phyloP scores from a whole-genome alignment of 371 early-diverging fungal species.

The Syncephalastrum sp. region DNA sequence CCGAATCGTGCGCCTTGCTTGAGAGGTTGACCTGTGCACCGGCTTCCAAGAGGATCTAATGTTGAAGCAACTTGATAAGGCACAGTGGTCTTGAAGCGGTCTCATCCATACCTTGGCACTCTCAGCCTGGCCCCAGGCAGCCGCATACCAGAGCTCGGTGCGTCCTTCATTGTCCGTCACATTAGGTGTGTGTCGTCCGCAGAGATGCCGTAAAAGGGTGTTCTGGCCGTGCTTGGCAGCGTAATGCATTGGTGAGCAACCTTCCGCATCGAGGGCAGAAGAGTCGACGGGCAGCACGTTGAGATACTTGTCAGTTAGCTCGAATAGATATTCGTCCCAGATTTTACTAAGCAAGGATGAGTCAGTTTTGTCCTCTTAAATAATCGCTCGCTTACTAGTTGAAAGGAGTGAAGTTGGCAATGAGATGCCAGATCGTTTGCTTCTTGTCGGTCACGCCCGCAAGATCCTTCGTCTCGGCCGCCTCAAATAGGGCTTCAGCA shows the following conservation, averaged over 20 bases:
- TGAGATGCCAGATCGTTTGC: constrained; percentile 51
- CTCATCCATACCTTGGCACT: constrained; percentile 23
- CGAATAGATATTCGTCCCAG: constrained; percentile 53
- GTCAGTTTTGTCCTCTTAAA: background rate
- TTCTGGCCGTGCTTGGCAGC: constrained; percentile 50
- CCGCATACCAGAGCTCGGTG: constrained; percentile 50
- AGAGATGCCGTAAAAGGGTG: constrained; percentile 23
- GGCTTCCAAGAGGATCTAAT: constrained; percentile 28
- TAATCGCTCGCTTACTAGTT: constrained; percentile 20
- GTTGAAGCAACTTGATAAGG: background rate
- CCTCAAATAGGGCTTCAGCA: constrained; percentile 40
- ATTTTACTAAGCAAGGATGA: constrained; percentile 16
- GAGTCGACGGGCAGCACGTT: constrained; percentile 9
- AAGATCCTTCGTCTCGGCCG: constrained; percentile 17
- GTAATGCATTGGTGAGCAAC: constrained; percentile 47
- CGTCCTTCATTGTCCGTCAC: constrained; percentile 32
- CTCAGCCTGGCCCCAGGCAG: constrained; percentile 16
- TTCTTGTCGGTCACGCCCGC: constrained; percentile 6
- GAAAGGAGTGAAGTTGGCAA: constrained; percentile 45
- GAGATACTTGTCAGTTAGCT: constrained; percentile 24
- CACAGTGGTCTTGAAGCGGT: background rate
- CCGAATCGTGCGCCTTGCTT: constrained; percentile 14
- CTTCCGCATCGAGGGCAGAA: constrained; percentile 21
- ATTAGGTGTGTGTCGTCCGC: constrained; percentile 12
- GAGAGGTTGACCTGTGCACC: constrained; percentile 15